Percentiles rank a stretch among this genome's conserved stretches.
Evolutionary conservation across 2,329 filamentous ascomycete genomes (phyloP).

Genomic region (Trichoderma aggressivum): DNA sequence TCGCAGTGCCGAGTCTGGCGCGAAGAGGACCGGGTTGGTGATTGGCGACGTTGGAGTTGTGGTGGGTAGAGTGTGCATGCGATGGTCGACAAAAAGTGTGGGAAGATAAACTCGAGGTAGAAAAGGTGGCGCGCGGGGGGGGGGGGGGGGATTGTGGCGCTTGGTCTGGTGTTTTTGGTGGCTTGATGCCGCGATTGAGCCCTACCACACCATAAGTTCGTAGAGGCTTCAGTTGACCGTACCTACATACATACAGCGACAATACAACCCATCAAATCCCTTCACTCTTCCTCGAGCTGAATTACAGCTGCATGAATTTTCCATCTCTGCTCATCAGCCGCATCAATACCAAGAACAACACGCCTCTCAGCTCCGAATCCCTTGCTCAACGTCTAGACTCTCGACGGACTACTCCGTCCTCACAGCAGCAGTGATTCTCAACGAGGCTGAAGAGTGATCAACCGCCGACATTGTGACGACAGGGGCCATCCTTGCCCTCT

Average conservation of each 20-base stretch:
- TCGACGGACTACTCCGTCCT: not conserved
- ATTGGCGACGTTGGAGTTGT: not conserved
- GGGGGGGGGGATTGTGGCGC: conserved; percentile 7
- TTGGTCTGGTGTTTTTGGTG: not conserved
- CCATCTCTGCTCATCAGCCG: not conserved
- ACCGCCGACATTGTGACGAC: not conserved
- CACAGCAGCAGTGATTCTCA: not conserved
- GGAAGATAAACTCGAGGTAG: not conserved
- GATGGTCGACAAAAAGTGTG: not conserved
- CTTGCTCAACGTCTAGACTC: not conserved
- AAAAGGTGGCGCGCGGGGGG: conserved; percentile 5
- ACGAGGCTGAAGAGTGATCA: conserved; percentile 1
- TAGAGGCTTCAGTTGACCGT: not conserved
- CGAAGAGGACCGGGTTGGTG: not conserved
- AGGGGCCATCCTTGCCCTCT: not conserved
- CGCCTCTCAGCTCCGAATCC: not conserved
- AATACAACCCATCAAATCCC: too few relatives aligned
- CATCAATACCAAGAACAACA: not conserved
- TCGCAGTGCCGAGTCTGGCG: not conserved
- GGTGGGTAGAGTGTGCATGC: not conserved
- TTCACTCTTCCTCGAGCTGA: not conserved
- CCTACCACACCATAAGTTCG: not conserved
- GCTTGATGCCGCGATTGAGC: not conserved
- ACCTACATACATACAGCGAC: not conserved
- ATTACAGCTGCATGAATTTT: not conserved